Base-by-base conservation (phyloP, 2,329 filamentous ascomycete genomes). In the Cordyceps pruinosa region DNA sequence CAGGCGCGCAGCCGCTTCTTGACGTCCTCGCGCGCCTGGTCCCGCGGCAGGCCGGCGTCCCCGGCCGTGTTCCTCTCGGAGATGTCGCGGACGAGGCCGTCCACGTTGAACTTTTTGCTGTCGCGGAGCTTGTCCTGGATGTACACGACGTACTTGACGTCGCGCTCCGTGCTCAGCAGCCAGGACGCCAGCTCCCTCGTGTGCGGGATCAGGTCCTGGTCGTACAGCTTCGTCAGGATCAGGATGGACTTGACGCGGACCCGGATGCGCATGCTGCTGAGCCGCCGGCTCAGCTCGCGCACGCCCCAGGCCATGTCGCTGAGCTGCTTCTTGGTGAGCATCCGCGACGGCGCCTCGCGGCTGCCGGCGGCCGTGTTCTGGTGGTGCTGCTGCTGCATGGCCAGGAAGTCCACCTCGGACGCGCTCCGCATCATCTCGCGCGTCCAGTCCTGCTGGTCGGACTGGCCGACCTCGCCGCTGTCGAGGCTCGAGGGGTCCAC, bases 231-330 rank as follows among this genome's bases (percentile, higher is more conserved):
- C 42, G 90, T 95, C 49, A 99, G 76, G 32, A 99, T 75, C 66
- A 97, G 96, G 30, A 99, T 85, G 57, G 83, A 88, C 68, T 84
- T 84, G 62, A 96, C 90, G 54, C 87, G 86, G 62, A 96, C 84
- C 69, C 87, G 89, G 61, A 99, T 78, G 58, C 87, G 84, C 69
- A 97, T 86, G 70, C 86, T 91, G 52, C 90, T 89, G 59, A 97
- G 75, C 59, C 89, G 87, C 67, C 96, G 88, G 30, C 89, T 93
- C 58, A 99, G 76, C 72, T 97, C 90, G 48, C 94, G 81, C 58
- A 97, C 94, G 26, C 93, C 92, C 84, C 93, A 92, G 0, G 93
- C 92, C 93, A 99, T 97, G 66, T 97, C 94, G 15, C 88, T 91
- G 42, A 99, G 79, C 72, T 99, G 90, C 70, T 89, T 91, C 76